Percentiles rank a stretch among this genome's conserved stretches.
Evolutionary conservation across 768 basidiomycete genomes (phyloP).

Genomic region (Hemileccinum rubropunctum): DNA sequence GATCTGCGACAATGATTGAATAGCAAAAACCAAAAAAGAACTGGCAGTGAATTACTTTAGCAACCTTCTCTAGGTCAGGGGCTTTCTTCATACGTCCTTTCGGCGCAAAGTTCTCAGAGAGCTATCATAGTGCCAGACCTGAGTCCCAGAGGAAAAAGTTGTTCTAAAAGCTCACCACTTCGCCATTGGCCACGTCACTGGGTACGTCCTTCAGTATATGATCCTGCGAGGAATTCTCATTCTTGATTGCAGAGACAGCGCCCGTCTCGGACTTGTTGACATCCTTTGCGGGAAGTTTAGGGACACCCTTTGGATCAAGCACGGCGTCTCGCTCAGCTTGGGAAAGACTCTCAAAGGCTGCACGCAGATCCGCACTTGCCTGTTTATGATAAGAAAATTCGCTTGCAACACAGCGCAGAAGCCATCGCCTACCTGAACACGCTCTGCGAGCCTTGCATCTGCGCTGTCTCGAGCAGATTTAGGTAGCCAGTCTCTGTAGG

Average conservation of each 20-base stretch:
- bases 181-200: conserved; percentile 38
- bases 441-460: conserved; percentile 58
- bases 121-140: conserved; percentile 7
- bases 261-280: conserved; percentile 23
- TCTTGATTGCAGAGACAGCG: conserved; percentile 1
- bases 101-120: conserved; percentile 26
- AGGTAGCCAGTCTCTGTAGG: conserved; percentile 61
- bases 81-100: conserved; percentile 48
- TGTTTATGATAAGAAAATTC: conserved; percentile 26
- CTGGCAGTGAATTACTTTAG: conserved; percentile 20
- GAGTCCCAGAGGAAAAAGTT: background rate
- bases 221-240: conserved; percentile 18
- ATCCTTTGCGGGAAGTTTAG: conserved; percentile 35
- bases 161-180: conserved; percentile 30
- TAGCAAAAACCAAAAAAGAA: background rate
- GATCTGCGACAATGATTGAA: conserved; percentile 42
- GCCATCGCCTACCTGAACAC: conserved; percentile 51
- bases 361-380: conserved; percentile 57
- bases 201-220: conserved; percentile 26
- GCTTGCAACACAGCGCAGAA: background rate
- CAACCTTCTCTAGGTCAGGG: conserved; percentile 52
- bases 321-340: conserved; percentile 55
- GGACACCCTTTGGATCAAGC: conserved; percentile 47
- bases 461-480: conserved; percentile 63
- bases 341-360: conserved; percentile 55